Conservation (phyloP, 768 basidiomycete genomes). For the Neoboletus subvelutipes region DNA sequence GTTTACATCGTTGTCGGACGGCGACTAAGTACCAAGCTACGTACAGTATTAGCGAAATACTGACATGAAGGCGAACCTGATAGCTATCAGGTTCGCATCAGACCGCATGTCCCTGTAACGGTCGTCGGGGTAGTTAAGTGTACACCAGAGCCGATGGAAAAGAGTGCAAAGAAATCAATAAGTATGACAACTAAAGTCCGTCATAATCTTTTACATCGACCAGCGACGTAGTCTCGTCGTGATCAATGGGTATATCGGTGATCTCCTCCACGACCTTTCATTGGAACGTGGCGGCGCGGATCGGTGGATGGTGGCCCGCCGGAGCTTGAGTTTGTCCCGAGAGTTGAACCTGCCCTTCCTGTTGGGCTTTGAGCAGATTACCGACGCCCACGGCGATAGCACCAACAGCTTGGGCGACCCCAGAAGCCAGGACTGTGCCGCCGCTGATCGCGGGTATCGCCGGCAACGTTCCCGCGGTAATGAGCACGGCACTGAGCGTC, state of each 20-base stretch:
- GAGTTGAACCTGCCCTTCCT: conserved; percentile 38
- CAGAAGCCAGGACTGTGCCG: conserved; percentile 69
- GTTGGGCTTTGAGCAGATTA: conserved; percentile 49
- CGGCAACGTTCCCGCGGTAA: conserved; percentile 75
- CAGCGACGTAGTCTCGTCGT: conserved; percentile 19
- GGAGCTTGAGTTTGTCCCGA: conserved; percentile 22
- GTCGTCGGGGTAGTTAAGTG: conserved; percentile 10
- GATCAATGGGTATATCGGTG: not conserved
- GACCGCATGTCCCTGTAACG: conserved; percentile 4
- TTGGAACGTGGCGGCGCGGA: conserved; percentile 33
- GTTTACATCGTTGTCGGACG: conserved; percentile 29
- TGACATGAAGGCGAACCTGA: conserved; percentile 12
- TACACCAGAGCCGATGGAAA: conserved; percentile 7
- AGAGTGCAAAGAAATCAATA: conserved; percentile 17
- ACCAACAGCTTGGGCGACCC: conserved; percentile 75
- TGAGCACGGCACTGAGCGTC: conserved; percentile 72
- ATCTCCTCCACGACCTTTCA: conserved; percentile 3
- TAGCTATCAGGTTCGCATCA: conserved; percentile 12
- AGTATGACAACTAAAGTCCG: conserved; percentile 19
- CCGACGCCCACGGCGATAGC: conserved; percentile 78
- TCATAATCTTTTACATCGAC: conserved; percentile 20
- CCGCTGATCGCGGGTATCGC: conserved; percentile 69
- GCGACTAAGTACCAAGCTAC: conserved; percentile 21
- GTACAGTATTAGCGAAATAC: conserved; percentile 16
- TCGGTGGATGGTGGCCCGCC: conserved; percentile 23